phyloP scores from a whole-genome alignment of 108 stramenopile genomes.

The Skeletonema grethae region DNA sequence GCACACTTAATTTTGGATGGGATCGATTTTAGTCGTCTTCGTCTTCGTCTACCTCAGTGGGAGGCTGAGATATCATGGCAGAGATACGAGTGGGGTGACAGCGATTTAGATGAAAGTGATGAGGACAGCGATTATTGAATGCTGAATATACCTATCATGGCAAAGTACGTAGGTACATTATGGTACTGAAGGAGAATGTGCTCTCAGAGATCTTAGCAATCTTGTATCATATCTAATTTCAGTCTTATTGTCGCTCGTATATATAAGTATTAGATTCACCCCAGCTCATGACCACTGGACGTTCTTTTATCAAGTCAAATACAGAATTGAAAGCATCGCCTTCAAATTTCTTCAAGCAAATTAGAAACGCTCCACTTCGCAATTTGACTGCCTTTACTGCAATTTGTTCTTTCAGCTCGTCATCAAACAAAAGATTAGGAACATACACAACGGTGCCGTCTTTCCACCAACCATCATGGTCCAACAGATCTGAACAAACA shows the following conservation, averaged over 20 bases:
- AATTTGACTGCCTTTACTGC: conserved; percentile 35
- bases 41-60: no score
- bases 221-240: not conserved
- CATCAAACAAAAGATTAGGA: conserved; percentile 64
- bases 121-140: no score
- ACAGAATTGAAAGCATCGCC: not conserved
- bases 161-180: no score
- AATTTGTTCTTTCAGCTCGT: conserved; percentile 48
- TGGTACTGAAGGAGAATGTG: no score
- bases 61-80: no score
- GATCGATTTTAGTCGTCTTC: no score
- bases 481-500: conserved; percentile 40
- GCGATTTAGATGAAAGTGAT: no score
- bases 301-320: not conserved
- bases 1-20: no score
- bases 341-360: conserved; percentile 59
- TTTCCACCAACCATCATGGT: conserved; percentile 52
- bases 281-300: conserved; percentile 1
- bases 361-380: conserved; percentile 50
- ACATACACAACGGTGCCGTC: conserved; percentile 68
- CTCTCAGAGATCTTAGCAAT: no score
- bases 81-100: no score
- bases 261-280: not conserved
- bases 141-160: no score
- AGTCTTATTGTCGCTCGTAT: conserved; percentile 1